phyloP scores from a whole-genome alignment of 2,329 filamentous ascomycete genomes.

The Zymoseptoria crescenta region DNA sequence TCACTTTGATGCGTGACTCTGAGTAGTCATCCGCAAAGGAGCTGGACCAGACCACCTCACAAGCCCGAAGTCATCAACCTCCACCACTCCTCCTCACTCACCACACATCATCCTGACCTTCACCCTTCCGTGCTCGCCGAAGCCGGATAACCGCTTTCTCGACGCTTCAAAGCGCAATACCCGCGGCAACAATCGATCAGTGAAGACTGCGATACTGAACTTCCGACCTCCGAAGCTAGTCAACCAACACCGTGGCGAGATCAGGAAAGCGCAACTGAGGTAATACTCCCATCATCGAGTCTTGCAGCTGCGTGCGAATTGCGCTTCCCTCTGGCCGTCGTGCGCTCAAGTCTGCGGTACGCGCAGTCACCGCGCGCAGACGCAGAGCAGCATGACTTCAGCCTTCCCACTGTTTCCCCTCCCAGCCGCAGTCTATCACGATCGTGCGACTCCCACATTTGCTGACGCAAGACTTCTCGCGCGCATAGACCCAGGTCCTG shows the following conservation, averaged over 20 bases:
- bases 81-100: background rate
- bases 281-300: background rate
- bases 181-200: background rate
- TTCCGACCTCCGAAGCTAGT: background rate
- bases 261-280: conserved; percentile 1
- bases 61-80: background rate
- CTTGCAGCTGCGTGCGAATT: background rate
- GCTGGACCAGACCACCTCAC: background rate
- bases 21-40: background rate
- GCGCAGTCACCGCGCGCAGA: background rate
- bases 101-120: background rate
- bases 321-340: background rate
- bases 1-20: background rate
- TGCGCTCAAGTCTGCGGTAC: background rate
- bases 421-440: background rate
- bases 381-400: background rate
- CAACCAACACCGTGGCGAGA: background rate
- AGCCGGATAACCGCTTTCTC: background rate
- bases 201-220: background rate
- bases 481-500: conserved; percentile 36
- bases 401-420: background rate
- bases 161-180: background rate
- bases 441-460: conserved; percentile 1
- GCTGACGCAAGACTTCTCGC: conserved; percentile 12
- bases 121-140: background rate